phyloP scores from a whole-genome alignment of 2,329 filamentous ascomycete species.

The Botrytis galanthina region DNA sequence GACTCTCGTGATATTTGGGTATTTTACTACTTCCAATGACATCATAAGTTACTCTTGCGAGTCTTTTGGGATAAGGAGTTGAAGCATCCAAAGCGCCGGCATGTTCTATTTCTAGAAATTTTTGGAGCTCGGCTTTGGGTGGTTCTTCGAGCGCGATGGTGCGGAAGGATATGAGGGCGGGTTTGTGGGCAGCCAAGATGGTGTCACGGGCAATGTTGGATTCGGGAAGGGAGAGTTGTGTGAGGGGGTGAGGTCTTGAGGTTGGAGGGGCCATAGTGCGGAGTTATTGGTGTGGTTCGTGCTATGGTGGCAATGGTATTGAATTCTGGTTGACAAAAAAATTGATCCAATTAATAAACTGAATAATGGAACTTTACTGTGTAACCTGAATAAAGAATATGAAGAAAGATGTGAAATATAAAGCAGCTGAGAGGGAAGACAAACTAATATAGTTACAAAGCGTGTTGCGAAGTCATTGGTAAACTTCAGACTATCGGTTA shows the following conservation, averaged over 20 bases:
- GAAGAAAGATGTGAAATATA: background rate
- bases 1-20: constrained; percentile 53
- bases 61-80: constrained; percentile 45
- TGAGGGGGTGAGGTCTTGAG: constrained; percentile 45
- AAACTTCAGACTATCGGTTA: background rate
- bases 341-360: background rate
- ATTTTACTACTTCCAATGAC: constrained; percentile 51
- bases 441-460: background rate
- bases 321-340: background rate
- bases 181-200: constrained; percentile 38
- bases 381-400: background rate
- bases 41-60: constrained; percentile 56
- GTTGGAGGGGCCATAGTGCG: background rate
- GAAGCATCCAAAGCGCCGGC: constrained; percentile 40
- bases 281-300: background rate
- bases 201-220: constrained; percentile 52
- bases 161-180: constrained; percentile 58
- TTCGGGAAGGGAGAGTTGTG: constrained; percentile 46
- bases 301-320: background rate
- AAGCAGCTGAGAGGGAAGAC: background rate
- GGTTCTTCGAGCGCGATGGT: constrained; percentile 56
- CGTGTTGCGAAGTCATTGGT: background rate
- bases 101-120: constrained; percentile 49
- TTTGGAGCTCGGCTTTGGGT: constrained; percentile 49
- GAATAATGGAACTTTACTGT: background rate